These are phyloP conservation scores for Rubia yunnanensis DNA, from an alignment of 257 asterid species.

Conservation along the genomic window DNA sequence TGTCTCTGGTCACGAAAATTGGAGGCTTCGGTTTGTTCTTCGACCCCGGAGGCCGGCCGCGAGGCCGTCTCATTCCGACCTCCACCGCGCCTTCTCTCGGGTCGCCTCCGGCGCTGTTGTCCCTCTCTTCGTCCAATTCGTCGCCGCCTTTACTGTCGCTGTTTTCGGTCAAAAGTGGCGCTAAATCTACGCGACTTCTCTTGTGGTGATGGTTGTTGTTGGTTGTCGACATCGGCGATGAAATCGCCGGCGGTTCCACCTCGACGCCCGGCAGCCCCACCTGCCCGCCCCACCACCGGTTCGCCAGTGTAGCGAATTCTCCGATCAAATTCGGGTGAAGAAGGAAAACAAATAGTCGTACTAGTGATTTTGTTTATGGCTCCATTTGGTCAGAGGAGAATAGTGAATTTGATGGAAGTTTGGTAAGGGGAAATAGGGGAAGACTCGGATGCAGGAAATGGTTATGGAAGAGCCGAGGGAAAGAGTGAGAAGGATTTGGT, in stretches of 20 bases:
- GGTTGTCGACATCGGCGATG: constrained; percentile 17
- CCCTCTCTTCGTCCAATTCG: constrained; percentile 25
- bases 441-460: constrained; percentile 17
- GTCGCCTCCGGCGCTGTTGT: constrained; percentile 22
- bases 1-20: constrained; percentile 52
- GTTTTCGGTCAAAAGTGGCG: constrained; percentile 18
- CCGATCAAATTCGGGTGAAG: constrained; percentile 7
- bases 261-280: constrained; percentile 31
- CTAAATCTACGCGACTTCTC: constrained; percentile 22
- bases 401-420: neutral
- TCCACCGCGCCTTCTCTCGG: constrained; percentile 60
- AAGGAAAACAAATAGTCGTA: neutral
- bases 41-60: constrained; percentile 67
- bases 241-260: constrained; percentile 32
- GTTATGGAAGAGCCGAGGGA: constrained; percentile 21
- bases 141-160: constrained; percentile 32
- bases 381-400: neutral
- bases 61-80: constrained; percentile 42
- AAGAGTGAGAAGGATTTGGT: constrained; percentile 14
- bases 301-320: constrained; percentile 31
- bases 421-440: constrained; percentile 5
- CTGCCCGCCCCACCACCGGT: constrained; percentile 60
- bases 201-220: neutral
- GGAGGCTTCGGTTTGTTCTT: constrained; percentile 66
- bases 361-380: neutral